Base-by-base conservation (phyloP, 495 filamentous ascomycete genomes). In the Daldinia decipiens region DNA sequence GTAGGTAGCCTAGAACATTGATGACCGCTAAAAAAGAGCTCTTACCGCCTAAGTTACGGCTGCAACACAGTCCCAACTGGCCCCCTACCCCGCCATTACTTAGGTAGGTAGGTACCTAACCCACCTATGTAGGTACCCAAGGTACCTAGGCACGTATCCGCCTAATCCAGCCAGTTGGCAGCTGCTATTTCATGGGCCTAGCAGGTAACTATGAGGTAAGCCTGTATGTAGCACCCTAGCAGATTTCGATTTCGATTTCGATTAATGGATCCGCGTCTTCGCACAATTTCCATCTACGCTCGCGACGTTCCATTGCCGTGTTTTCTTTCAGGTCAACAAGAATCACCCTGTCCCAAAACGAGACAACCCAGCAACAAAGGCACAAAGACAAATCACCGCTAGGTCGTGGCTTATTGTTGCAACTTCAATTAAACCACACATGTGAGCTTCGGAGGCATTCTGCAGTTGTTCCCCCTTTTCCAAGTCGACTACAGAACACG, bases 271-370 rank as follows among this genome's bases (percentile, higher is more conserved):
- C 50, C 50, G 50, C 50, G 50, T 53, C 50, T 53, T 53, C 50
- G 50, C 27, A 56, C 38, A 56, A 56, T 56, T 56, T 53, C 50
- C 50, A 31, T 53, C 9, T 29, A n/a, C 26, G 5, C 15, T 53
- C 50, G 50, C 27, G 50, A 53, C 50, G 5, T 31, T 53, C 57
- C 43, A 67, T 71, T 40, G 53, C 43, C 62, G 68, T 60, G 59
- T 71, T 62, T 71, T 71, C 54, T 71, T 62, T 63, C 47, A 31
- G 67, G 63, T 71, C 69, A 71, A 67, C 63, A 71, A 71, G 34
- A 21, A 9, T 21, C 7, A 19, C n/a, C 17, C 21, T 4, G 9
- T 47, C 17, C 8, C 24, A 47, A 19, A 12, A 24, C 43, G 17
- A 12, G 8, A 47, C 43, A 17, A 12, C 53, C 63, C 19, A 59